These are phyloP conservation scores for Pseudotulostoma volvatum DNA, from an alignment of 495 filamentous ascomycete species.

Conservation along the genomic window DNA sequence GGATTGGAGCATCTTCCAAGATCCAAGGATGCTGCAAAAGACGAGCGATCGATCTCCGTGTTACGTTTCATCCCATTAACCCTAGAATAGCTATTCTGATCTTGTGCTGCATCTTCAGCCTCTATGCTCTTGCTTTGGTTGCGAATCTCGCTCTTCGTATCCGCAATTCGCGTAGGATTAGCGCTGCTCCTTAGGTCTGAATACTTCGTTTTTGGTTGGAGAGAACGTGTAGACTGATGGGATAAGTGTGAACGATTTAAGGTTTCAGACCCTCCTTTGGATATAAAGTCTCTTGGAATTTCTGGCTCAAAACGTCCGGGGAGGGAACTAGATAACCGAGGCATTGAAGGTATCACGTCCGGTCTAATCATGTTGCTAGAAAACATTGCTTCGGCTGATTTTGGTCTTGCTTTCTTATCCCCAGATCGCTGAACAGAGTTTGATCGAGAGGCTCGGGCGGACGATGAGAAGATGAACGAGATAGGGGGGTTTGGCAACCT, in stretches of 20 bases:
- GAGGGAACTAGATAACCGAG: background rate
- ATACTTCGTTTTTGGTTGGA: background rate
- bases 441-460: background rate
- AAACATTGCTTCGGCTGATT: background rate
- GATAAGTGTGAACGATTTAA: background rate
- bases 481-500: no score
- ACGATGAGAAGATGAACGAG: no score
- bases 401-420: background rate
- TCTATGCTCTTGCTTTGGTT: background rate
- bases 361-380: background rate
- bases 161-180: background rate
- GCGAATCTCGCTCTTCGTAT: background rate
- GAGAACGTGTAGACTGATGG: background rate
- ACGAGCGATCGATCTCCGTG: background rate
- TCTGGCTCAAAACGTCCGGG: background rate
- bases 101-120: background rate
- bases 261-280: background rate
- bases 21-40: background rate
- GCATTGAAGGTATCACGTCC: background rate
- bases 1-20: background rate
- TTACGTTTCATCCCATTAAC: background rate
- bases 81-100: background rate
- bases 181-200: background rate
- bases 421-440: background rate
- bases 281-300: background rate